Evolutionary conservation across 768 basidiomycete species (phyloP).

Genomic region (Tremella yokohamensis): DNA sequence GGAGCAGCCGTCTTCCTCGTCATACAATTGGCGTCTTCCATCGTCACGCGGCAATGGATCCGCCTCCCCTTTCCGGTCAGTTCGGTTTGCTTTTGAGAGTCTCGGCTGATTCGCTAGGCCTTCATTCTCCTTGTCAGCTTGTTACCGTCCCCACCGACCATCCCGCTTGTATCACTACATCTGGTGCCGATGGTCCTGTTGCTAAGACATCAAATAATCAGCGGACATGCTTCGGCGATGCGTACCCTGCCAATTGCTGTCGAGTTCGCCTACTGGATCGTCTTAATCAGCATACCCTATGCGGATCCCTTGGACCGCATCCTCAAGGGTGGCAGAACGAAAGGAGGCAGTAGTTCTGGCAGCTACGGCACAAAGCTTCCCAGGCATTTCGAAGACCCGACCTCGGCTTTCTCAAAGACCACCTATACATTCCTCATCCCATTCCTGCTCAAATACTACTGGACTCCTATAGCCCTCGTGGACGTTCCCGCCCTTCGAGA

Average conservation of each 20-base stretch:
- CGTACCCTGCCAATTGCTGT: constrained; percentile 22
- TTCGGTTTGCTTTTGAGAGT: neutral
- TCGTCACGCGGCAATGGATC: constrained; percentile 16
- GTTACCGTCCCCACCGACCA: constrained; percentile 19
- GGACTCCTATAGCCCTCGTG: constrained; percentile 29
- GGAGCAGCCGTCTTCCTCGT: constrained; percentile 30
- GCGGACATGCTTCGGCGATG: constrained; percentile 11
- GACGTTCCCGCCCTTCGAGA: constrained; percentile 48
- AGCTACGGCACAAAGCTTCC: constrained; percentile 29
- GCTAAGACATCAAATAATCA: constrained; percentile 21
- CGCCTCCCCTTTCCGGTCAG: constrained; percentile 34
- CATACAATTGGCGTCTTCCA: constrained; percentile 18
- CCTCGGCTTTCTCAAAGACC: constrained; percentile 40
- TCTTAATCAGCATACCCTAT: constrained; percentile 41
- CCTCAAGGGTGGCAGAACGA: constrained; percentile 28
- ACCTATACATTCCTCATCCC: constrained; percentile 44
- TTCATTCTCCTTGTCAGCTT: constrained; percentile 27
- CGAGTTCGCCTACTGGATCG: constrained; percentile 33
- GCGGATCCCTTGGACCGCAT: constrained; percentile 31
- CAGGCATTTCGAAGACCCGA: constrained; percentile 40
- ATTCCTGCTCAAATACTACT: constrained; percentile 42
- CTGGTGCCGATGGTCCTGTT: constrained; percentile 35
- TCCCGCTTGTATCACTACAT: constrained; percentile 28
- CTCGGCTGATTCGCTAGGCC: constrained; percentile 8
- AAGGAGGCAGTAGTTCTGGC: constrained; percentile 37